Conservation (phyloP, 1,284 basidiomycete genomes). For the Paramarasmius palmivorus region DNA sequence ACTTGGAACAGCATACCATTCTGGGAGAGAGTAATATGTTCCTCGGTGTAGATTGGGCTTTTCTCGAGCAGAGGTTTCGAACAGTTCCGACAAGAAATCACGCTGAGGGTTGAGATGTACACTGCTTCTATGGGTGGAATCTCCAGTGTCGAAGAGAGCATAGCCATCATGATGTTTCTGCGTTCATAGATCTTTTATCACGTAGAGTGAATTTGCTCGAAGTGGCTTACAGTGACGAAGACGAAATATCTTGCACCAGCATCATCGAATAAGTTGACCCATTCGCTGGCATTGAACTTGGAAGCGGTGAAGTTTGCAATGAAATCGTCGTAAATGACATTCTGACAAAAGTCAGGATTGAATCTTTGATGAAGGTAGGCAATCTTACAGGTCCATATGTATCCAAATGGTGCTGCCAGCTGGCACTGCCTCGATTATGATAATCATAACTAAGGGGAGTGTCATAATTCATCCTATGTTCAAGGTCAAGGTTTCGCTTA, state of each 20-base stretch:
- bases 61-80: conserved; percentile 48
- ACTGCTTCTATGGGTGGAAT: conserved; percentile 50
- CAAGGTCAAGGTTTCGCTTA: conserved; percentile 25
- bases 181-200: too few species aligned
- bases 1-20: conserved; percentile 34
- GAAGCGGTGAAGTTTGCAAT: conserved; percentile 52
- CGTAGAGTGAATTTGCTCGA: too few species aligned
- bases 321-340: conserved; percentile 58
- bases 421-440: conserved; percentile 34
- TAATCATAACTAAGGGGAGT: conserved; percentile 37
- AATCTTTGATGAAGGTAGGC: not conserved
- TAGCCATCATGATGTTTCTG: conserved; percentile 56
- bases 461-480: too few species aligned
- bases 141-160: conserved; percentile 52
- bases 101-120: conserved; percentile 51
- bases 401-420: conserved; percentile 49
- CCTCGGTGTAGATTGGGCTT: conserved; percentile 52
- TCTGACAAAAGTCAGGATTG: conserved; percentile 23
- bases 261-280: conserved; percentile 53
- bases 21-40: conserved; percentile 53
- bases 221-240: conserved; percentile 44
- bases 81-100: conserved; percentile 53
- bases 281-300: conserved; percentile 52
- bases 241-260: conserved; percentile 68
- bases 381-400: conserved; percentile 45